Conservation (phyloP, 169 alveolate species). For the Perkinsus olseni region DNA sequence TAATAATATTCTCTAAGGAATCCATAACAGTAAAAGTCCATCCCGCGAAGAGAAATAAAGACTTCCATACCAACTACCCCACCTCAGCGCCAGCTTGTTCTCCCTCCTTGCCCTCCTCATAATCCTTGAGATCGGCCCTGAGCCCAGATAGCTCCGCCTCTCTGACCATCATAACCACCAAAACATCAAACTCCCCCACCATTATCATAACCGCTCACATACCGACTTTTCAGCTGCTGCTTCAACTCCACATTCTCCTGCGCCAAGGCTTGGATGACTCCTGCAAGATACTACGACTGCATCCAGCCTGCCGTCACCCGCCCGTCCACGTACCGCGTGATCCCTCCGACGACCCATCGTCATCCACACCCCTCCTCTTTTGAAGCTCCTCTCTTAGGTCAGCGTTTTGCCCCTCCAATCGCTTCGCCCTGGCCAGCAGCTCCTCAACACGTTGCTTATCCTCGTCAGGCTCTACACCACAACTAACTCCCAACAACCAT, state of each 20-base stretch:
- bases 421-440: background rate
- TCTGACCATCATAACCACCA: background rate
- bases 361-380: background rate
- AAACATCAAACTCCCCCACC: background rate
- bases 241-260: background rate
- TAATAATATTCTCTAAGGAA: no score
- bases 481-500: no score
- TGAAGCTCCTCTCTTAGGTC: background rate
- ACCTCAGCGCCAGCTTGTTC: no score
- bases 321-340: background rate
- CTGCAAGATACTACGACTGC: no score
- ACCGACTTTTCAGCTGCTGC: background rate
- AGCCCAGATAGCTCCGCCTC: background rate
- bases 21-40: no score
- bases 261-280: background rate
- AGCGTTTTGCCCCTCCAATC: background rate
- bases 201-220: background rate
- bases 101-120: background rate
- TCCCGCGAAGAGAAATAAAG: no score
- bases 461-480: no score
- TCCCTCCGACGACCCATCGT: background rate
- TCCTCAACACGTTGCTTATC: background rate
- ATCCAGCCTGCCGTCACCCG: background rate
- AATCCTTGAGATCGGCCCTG: background rate
- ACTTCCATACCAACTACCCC: no score